phyloP scores from a whole-genome alignment of 305 asterid species.

The Fraxinus nigra region DNA sequence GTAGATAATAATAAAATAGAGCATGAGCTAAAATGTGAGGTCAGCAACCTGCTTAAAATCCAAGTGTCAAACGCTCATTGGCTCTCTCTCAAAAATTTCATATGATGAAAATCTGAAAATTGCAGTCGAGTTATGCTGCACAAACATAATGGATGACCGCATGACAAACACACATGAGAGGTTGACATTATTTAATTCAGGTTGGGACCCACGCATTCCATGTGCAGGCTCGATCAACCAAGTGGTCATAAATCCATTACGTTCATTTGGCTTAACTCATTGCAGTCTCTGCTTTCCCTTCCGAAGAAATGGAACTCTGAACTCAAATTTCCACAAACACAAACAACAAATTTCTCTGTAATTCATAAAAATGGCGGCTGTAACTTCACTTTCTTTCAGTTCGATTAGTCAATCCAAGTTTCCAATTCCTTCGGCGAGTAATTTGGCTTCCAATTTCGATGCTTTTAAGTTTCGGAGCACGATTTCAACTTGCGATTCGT shows the following conservation, averaged over 20 bases:
- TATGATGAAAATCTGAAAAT: neutral
- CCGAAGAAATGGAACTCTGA: constrained; percentile 22
- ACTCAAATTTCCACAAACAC: neutral
- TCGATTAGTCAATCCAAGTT: constrained; percentile 55
- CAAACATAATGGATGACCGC: no score
- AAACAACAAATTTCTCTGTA: neutral
- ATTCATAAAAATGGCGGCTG: constrained; percentile 54
- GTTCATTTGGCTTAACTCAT: no score
- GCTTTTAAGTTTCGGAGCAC: constrained; percentile 49
- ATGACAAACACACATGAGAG: no score
- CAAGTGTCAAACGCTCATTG: neutral
- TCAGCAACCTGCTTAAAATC: neutral
- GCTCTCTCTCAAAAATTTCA: neutral
- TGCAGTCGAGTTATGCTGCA: no score
- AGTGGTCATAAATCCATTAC: no score
- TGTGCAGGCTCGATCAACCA: no score
- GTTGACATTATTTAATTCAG: no score
- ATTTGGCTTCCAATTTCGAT: constrained; percentile 37
- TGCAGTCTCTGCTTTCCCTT: constrained; percentile 21
- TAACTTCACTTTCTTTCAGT: constrained; percentile 60
- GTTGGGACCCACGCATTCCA: no score
- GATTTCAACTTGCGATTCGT: constrained; percentile 26
- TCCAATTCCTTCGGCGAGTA: constrained; percentile 32
- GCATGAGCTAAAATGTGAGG: neutral
- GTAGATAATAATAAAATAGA: neutral